A percentile compares a stretch with the other conserved stretches of the same genome.
Evolutionary conservation across 306 rosid species (phyloP).

Genomic region (Sechiopsis laciniata): DNA sequence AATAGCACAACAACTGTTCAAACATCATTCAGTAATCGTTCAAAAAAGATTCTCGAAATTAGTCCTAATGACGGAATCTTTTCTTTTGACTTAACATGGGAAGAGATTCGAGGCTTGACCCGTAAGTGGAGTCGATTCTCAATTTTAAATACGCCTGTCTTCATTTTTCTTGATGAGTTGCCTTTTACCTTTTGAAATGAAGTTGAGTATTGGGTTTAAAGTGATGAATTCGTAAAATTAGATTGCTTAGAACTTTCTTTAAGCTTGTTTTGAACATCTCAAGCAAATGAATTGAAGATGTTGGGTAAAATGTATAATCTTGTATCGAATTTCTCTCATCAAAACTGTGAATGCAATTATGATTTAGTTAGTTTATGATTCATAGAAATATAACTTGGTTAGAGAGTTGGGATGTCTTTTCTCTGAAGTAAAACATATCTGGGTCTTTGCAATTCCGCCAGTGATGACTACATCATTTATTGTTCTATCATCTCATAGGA

Average conservation of each 20-base stretch:
- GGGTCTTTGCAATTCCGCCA: background rate
- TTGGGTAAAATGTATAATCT: constrained; percentile 3
- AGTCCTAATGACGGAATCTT: constrained; percentile 53
- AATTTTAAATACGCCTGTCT: constrained; percentile 17
- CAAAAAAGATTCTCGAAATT: constrained; percentile 41
- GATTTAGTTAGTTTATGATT: background rate
- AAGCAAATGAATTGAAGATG: background rate
- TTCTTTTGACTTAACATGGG: constrained; percentile 63
- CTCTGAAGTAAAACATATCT: background rate
- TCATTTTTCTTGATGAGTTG: background rate
- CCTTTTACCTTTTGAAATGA: background rate
- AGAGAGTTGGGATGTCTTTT: constrained; percentile 8
- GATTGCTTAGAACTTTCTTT: too few species aligned
- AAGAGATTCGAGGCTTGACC: constrained; percentile 44
- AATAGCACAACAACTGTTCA: constrained; percentile 55
- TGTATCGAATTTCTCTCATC: background rate
- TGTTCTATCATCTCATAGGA: background rate
- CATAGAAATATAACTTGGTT: constrained; percentile 2
- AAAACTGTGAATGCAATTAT: background rate
- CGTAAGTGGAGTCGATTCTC: constrained; percentile 50
- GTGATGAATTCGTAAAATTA: background rate
- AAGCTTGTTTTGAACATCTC: too few species aligned
- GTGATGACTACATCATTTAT: background rate
- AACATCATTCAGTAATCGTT: constrained; percentile 32
- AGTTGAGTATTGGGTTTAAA: background rate